phyloP scores from a whole-genome alignment of 208 protist genomes.

The Endotrypanum monterogeii region DNA sequence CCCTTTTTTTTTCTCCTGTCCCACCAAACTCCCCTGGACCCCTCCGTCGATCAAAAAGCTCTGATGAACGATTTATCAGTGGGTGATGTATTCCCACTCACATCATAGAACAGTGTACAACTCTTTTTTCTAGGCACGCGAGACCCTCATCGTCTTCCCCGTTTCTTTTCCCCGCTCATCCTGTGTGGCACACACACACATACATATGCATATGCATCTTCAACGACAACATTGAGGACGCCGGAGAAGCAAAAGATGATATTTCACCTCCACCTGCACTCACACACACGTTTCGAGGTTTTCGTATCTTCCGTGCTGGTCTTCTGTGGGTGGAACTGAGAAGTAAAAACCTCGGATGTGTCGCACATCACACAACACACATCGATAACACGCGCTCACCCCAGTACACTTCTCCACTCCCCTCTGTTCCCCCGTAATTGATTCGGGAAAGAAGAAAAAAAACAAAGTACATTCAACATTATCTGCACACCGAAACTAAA shows the following conservation, averaged over 20 bases:
- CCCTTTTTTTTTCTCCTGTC: too few species aligned
- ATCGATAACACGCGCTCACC: not conserved
- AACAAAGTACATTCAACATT: not conserved
- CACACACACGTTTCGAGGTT: not conserved
- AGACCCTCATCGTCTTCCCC: not conserved
- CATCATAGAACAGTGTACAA: not conserved
- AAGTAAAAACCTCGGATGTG: not conserved
- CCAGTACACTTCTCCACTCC: not conserved
- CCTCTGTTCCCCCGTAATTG: not conserved
- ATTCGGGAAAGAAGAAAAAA: too few species aligned
- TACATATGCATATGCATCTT: too few species aligned
- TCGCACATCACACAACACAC: not conserved
- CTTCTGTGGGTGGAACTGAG: not conserved
- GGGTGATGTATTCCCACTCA: not conserved
- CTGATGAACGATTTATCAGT: not conserved
- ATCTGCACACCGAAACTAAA: not conserved
- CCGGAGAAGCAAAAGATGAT: not conserved
- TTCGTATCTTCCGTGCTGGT: not conserved
- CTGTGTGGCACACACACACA: not conserved
- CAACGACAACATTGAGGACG: not conserved
- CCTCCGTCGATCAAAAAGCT: not conserved
- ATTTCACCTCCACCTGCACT: not conserved
- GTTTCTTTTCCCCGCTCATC: conserved; percentile 9
- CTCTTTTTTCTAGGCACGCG: not conserved
- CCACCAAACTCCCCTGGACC: not conserved